Percentiles rank a stretch among this genome's conserved stretches.
Conservation (phyloP, 306 rosid genomes). For the Acmispon strigosus region DNA sequence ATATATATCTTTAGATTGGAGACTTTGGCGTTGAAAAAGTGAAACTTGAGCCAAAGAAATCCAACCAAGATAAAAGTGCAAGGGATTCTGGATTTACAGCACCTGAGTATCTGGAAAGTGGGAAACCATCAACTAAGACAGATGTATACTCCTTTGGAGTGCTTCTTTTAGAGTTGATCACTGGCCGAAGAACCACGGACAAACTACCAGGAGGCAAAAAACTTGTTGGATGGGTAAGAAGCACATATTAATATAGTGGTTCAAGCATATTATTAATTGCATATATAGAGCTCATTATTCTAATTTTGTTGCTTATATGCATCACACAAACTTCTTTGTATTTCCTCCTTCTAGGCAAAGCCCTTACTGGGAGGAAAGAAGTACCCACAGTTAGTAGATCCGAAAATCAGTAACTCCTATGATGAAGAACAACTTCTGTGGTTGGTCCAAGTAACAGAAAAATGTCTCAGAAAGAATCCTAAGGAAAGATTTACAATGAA, state of each 20-base stretch:
- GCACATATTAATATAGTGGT: neutral
- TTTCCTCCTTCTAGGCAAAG: slow-evolving; percentile 27
- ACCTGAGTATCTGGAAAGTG: slow-evolving; percentile 35
- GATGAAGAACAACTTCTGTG: slow-evolving; percentile 32
- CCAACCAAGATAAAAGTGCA: slow-evolving; percentile 13
- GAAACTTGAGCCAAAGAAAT: slow-evolving; percentile 17
- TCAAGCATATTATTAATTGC: neutral
- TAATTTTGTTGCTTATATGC: slow-evolving; percentile 11
- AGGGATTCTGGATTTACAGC: slow-evolving; percentile 28
- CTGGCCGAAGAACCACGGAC: slow-evolving; percentile 24
- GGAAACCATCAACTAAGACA: slow-evolving; percentile 28
- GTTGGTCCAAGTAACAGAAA: slow-evolving; percentile 36
- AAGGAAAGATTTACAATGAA: slow-evolving; percentile 32
- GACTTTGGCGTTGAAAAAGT: slow-evolving; percentile 25
- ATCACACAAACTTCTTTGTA: neutral
- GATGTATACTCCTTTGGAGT: slow-evolving; percentile 42
- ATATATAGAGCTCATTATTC: neutral
- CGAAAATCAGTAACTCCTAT: slow-evolving; percentile 28
- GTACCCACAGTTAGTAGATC: slow-evolving; percentile 30
- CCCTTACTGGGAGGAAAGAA: slow-evolving; percentile 35
- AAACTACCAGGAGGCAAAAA: slow-evolving; percentile 29
- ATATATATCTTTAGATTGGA: slow-evolving; percentile 32
- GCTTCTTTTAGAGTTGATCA: slow-evolving; percentile 40
- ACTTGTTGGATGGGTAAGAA: slow-evolving; percentile 43
- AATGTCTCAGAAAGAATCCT: slow-evolving; percentile 43